These are phyloP conservation scores for Chaetomium strumarium DNA, from an alignment of 2,329 filamentous ascomycete species.

Conservation along the genomic window DNA sequence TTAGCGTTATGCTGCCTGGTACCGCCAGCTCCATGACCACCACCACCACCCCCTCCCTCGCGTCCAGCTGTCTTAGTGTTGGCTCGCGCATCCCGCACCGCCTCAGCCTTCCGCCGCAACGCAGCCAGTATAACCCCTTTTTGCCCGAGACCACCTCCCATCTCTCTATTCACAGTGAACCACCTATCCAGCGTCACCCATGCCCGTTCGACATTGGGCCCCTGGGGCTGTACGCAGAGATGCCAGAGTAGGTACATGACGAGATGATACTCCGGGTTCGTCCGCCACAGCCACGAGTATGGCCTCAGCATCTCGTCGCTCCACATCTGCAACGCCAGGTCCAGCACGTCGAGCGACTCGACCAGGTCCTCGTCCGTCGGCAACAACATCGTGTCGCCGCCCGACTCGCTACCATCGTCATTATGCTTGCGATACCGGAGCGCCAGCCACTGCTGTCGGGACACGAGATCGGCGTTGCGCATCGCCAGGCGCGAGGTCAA, in stretches of 20 bases:
- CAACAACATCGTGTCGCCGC: too few species aligned
- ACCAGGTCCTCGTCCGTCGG: not conserved
- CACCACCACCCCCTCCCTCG: too few species aligned
- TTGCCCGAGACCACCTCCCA: too few species aligned
- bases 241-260: not conserved
- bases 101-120: not conserved
- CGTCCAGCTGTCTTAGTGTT: too few species aligned
- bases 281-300: not conserved
- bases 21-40: too few species aligned
- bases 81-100: too few species aligned
- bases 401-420: too few species aligned
- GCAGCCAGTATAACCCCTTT: not conserved
- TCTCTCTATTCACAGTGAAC: not conserved
- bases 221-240: not conserved
- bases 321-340: not conserved
- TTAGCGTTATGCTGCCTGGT: too few species aligned
- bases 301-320: not conserved
- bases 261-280: not conserved
- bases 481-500: too few species aligned
- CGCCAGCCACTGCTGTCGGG: too few species aligned
- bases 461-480: too few species aligned
- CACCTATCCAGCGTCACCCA: not conserved
- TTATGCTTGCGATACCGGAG: too few species aligned
- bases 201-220: not conserved
- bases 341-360: not conserved